Evolutionary conservation across 2,329 filamentous ascomycete genomes (phyloP).

Genomic region (Ophioceras dolichostomum): DNA sequence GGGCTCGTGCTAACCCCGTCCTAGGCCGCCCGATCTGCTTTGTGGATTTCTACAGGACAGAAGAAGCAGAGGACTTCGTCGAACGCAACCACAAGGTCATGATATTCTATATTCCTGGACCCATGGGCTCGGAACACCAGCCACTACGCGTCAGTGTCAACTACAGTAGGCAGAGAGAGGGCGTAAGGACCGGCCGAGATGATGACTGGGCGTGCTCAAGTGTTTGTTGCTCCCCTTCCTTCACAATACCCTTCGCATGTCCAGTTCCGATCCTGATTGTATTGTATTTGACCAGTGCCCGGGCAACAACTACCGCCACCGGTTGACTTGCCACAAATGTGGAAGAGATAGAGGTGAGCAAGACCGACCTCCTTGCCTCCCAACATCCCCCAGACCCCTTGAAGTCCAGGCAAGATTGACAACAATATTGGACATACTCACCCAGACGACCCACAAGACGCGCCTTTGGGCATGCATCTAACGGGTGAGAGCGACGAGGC

Average conservation of each 20-base stretch:
- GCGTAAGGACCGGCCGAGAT: slow-evolving; percentile 14
- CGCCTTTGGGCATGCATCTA: no score
- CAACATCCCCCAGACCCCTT: neutral
- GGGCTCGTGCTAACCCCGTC: no score
- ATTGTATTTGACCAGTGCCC: slow-evolving; percentile 28
- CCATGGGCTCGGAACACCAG: slow-evolving; percentile 15
- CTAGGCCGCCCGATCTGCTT: slow-evolving; percentile 22
- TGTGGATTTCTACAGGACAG: slow-evolving; percentile 25
- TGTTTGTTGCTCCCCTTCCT: slow-evolving; percentile 12
- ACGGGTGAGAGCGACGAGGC: slow-evolving; percentile 31
- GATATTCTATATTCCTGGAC: slow-evolving; percentile 18
- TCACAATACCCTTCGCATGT: no score
- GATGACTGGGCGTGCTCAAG: slow-evolving; percentile 26
- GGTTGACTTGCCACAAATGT: slow-evolving; percentile 45
- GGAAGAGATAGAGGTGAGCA: slow-evolving; percentile 19
- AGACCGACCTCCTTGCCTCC: no score
- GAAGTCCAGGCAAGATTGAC: no score
- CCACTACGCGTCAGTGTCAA: slow-evolving; percentile 18
- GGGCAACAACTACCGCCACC: slow-evolving; percentile 42
- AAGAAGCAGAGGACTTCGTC: slow-evolving; percentile 25
- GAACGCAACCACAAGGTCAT: slow-evolving; percentile 23
- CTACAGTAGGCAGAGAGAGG: slow-evolving; percentile 21
- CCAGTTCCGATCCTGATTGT: neutral
- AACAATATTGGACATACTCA: neutral
- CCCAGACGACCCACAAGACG: neutral